Evolutionary conservation across 495 filamentous ascomycete genomes (phyloP), one percentile per base, ranked within the genome.

Genomic region (Acidomyces sp.): DNA sequence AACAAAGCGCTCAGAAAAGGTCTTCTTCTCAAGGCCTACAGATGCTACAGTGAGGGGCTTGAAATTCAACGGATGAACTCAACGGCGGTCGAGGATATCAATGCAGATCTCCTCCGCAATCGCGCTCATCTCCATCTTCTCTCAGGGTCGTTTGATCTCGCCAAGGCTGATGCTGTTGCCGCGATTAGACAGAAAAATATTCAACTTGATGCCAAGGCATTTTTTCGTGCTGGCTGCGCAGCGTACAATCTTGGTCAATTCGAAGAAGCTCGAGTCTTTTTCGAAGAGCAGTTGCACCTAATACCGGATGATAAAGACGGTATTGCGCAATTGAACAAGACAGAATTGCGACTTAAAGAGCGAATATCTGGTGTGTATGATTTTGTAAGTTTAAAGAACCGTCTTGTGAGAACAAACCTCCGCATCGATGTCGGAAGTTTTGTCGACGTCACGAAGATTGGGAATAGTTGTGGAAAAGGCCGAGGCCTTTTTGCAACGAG

Each of bases 21-120:
- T 21, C 37, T 58, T 38, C 47, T 56, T 15, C 37, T 46, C 26
- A 39, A 52, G 23, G 57, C 57, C 23, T 39, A 55, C 32, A 51
- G 37, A 15, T 43, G 51, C n/a, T 62, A 60, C 41, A 56, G 56
- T 3, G 37, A 56, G 36, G 61, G 56, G 9, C 49, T 64, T 1
- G 34, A 50, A 45, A 9, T 43, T 16, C 26, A 27, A 12, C 1
- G 7, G 15, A 23, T 17, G 22, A 11, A 34, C 32, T 7, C 26
- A 28, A 18, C 9, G 6, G 31, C 6, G 7, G 31, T 15, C 6
- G 31, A 18, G 9, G 16, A 6, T 7, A 7, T 34, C 9, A 34
- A 18, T 12, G 13, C 6, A 6, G 48, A 51, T 34, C 26, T 54
- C 12, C 36, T 21, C 40, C 49, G 49, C 19, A 55, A 52, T 37